These are phyloP conservation scores for Diaporthe sp. DNA, from an alignment of 2,329 filamentous ascomycete genomes.

Conservation along the genomic window DNA sequence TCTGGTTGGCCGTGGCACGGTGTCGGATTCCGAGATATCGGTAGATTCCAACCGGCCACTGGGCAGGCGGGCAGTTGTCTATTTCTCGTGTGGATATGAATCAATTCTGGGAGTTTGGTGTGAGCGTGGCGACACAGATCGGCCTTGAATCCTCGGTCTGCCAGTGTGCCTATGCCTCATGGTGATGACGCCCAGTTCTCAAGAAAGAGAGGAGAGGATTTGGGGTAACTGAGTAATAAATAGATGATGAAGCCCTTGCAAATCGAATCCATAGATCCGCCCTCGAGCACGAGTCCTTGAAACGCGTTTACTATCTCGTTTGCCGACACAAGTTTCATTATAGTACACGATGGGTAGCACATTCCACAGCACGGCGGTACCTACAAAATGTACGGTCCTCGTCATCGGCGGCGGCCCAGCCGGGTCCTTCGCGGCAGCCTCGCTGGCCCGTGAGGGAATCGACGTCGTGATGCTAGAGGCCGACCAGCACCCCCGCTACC, in stretches of 20 bases:
- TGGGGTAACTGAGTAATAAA: background rate
- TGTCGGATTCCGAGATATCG: background rate
- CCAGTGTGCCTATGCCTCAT: background rate
- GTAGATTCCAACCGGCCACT: background rate
- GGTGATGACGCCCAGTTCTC: background rate
- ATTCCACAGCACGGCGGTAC: background rate
- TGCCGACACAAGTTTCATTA: background rate
- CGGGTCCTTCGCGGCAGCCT: conserved; percentile 60
- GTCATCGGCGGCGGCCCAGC: conserved; percentile 61
- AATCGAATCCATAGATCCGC: background rate
- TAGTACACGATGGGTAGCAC: background rate
- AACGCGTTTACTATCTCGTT: background rate
- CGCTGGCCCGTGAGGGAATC: conserved; percentile 60
- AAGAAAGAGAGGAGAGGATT: background rate
- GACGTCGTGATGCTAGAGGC: conserved; percentile 60
- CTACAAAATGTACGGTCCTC: conserved; percentile 51
- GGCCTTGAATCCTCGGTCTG: background rate
- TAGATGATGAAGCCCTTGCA: background rate
- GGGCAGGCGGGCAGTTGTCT: background rate
- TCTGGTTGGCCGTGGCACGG: background rate
- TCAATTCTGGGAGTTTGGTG: background rate
- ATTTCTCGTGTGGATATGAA: background rate
- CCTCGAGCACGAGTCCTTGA: background rate
- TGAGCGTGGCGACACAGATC: background rate
- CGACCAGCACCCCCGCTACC: conserved; percentile 54